These are phyloP conservation scores for Fraxinus americana DNA, from an alignment of 257 asterid species.

Conservation along the genomic window DNA sequence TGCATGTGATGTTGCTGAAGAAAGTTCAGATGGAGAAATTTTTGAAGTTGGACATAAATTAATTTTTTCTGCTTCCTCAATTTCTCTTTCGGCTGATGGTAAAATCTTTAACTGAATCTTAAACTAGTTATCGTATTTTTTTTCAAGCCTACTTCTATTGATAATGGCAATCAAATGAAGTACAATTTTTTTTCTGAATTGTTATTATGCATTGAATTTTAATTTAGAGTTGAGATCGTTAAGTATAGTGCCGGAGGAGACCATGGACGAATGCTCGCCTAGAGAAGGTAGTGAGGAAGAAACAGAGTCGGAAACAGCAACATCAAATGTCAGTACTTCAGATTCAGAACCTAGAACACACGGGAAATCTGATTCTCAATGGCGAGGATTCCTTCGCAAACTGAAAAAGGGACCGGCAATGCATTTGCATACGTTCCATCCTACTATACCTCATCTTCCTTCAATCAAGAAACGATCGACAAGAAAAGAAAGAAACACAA, in stretches of 20 bases:
- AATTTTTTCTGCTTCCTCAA: constrained; percentile 70
- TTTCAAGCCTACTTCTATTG: background rate
- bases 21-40: constrained; percentile 51
- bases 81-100: constrained; percentile 81
- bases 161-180: background rate
- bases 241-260: constrained; percentile 37
- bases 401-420: constrained; percentile 65
- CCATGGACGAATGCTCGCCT: constrained; percentile 35
- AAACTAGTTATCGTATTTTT: background rate
- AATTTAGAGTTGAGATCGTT: constrained; percentile 54
- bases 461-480: constrained; percentile 77
- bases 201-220: background rate
- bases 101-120: constrained; percentile 13
- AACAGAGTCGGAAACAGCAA: constrained; percentile 34
- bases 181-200: background rate
- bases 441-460: constrained; percentile 69
- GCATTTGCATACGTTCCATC: constrained; percentile 66
- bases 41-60: constrained; percentile 57
- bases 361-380: constrained; percentile 58
- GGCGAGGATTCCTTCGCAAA: constrained; percentile 83
- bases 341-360: constrained; percentile 36
- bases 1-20: constrained; percentile 44
- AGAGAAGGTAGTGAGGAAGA: constrained; percentile 47
- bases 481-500: constrained; percentile 49
- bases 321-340: constrained; percentile 43